Conservation (phyloP, 371 early-diverging fungal species). For the Mortierella polycephala region DNA sequence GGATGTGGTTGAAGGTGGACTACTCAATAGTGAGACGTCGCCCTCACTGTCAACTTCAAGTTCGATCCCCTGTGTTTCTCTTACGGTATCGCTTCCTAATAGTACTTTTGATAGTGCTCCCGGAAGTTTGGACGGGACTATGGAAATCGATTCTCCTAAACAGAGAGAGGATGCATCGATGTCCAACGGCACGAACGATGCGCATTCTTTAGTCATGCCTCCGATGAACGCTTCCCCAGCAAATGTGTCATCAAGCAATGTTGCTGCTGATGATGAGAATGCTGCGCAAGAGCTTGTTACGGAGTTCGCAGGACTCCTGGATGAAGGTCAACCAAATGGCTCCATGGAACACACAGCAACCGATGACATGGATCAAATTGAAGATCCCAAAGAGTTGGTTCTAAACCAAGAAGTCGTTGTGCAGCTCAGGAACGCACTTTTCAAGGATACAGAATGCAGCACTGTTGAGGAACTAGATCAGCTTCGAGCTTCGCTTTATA, state of each 20-base stretch:
- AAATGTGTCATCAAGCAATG: too few relatives aligned
- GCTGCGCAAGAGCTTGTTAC: too few relatives aligned
- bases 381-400: conserved; percentile 11
- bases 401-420: conserved; percentile 17
- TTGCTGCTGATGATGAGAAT: too few relatives aligned
- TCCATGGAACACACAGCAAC: background rate
- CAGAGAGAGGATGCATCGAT: background rate
- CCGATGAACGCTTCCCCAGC: background rate
- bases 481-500: conserved; percentile 40
- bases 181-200: background rate
- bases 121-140: background rate
- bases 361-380: background rate
- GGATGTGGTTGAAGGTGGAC: conserved; percentile 4
- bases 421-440: conserved; percentile 6
- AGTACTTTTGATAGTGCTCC: background rate
- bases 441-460: conserved; percentile 27
- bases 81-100: background rate
- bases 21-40: conserved; percentile 24
- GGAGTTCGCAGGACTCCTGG: background rate
- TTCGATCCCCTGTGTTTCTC: conserved; percentile 7
- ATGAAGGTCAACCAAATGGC: background rate
- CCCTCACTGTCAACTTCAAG: conserved; percentile 16
- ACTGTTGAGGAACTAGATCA: conserved; percentile 50
- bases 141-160: conserved; percentile 19
- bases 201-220: background rate